Evolutionary conservation across 129 eudicot genomes (phyloP).

Genomic region (Apium graveolens): DNA sequence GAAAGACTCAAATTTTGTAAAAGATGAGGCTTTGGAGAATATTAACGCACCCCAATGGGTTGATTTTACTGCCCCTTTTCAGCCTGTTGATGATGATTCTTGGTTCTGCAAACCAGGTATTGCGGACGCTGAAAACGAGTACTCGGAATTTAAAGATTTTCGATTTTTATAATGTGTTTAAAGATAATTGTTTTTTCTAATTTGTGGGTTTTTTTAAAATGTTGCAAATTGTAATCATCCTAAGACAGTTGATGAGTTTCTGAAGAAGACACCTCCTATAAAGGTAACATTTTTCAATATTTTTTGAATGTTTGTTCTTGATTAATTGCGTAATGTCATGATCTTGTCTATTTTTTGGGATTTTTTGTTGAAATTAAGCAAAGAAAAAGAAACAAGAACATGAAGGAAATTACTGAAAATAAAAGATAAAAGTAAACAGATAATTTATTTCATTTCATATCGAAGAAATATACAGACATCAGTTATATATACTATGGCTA

Average conservation of each 20-base stretch:
- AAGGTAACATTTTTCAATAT: conserved; percentile 35
- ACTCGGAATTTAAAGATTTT: too few species aligned
- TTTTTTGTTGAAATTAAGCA: too few species aligned
- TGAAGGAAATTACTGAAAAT: too few species aligned
- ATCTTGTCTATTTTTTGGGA: too few species aligned
- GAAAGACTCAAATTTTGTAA: conserved; percentile 65
- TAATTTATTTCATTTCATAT: too few species aligned
- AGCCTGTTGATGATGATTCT: conserved; percentile 50
- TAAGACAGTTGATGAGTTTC: conserved; percentile 73
- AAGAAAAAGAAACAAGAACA: too few species aligned
- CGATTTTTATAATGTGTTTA: background rate
- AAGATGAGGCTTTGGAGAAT: conserved; percentile 53
- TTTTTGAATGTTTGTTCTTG: background rate
- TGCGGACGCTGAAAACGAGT: too few species aligned
- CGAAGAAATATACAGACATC: too few species aligned
- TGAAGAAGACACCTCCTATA: conserved; percentile 29
- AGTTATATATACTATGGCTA: too few species aligned
- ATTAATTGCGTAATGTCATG: conserved; percentile 13
- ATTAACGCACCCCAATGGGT: conserved; percentile 79
- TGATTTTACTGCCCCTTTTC: conserved; percentile 42
- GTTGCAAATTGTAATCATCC: conserved; percentile 83
- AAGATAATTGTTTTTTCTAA: background rate
- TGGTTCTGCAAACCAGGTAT: conserved; percentile 85
- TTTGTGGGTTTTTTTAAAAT: background rate
- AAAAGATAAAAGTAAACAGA: too few species aligned